Base-by-base conservation (phyloP, 225 moss, liverwort and hornwort genomes). In the Antitrichia curtipendula region DNA sequence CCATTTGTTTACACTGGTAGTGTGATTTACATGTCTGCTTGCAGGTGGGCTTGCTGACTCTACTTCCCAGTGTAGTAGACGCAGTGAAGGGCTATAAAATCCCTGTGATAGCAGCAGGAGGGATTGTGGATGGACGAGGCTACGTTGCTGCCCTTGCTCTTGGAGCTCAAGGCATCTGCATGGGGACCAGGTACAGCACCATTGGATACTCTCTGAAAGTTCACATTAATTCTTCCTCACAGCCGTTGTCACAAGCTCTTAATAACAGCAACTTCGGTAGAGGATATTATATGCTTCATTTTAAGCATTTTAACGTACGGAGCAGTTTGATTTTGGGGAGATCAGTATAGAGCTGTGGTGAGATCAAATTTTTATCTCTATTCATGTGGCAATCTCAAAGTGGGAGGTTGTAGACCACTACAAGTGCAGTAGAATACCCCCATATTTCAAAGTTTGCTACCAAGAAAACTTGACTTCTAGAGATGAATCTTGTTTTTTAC, bases 81-180 rank as follows among this genome's bases (percentile, higher is more conserved):
- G 94, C 95, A 14, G 60, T 96, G 40, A 93, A 92, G 82, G 82
- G 87, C 72, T 96, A 93, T 68, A 90, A 94, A 59, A 90, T 96
- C 61, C 97, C 95, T 59, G 90, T 99, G 59, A 89, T 99, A 90
- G 98, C 95, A 75, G 95, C 96, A 31, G 97, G 97, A 88, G 97
- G 97, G 18, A 96, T 99, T 83, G 96, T 91, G 64, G 94, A 99
- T 93, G 97, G 95, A 27, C 94, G 95, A 52, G 97, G 95, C 86
- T 96, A 99, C 50, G 98, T 97, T 76, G 98, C 98, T 85, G 95
- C 96, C 62, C 95, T 99, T 86, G 96, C 98, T 45, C 93, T 99
- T 76, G 96, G 97, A 68, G 98, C 96, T 58, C 93, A 95, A 84
- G 95, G 95, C 43, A 90, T 99, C 71, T 92, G 92, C 85, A 91